A percentile compares a stretch with the other conserved stretches of the same genome.
These are phyloP conservation scores for Colletotrichum karsti DNA, from an alignment of 2,329 filamentous ascomycete species.

Conservation along the genomic window DNA sequence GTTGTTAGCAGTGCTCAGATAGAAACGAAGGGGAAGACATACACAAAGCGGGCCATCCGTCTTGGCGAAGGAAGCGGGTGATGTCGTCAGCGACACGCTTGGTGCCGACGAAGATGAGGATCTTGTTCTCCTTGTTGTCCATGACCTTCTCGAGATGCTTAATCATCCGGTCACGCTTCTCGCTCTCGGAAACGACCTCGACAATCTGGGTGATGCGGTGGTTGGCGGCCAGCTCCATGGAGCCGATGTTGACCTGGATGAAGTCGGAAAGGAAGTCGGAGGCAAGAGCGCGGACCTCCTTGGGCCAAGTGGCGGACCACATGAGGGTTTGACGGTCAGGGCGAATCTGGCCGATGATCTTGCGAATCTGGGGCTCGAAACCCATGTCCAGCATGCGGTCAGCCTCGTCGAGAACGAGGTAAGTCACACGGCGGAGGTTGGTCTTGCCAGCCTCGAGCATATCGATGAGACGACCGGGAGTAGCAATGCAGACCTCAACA, in stretches of 20 bases:
- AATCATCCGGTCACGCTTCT: constrained; percentile 97
- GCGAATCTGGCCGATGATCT: constrained; percentile 97
- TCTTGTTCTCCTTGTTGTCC: constrained; percentile 95
- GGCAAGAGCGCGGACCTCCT: constrained; percentile 94
- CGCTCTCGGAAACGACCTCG: constrained; percentile 93
- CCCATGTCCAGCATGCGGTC: constrained; percentile 99
- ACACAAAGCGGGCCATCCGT: constrained; percentile 97
- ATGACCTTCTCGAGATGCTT: constrained; percentile 98
- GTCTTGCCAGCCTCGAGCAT: constrained; percentile 99
- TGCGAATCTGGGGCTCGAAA: constrained; percentile 99
- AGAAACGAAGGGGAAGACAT: constrained; percentile 58
- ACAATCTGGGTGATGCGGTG: constrained; percentile 98
- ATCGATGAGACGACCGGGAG: constrained; percentile 95
- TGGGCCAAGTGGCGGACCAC: constrained; percentile 99
- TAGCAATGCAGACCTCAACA: constrained; percentile 98
- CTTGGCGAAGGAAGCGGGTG: constrained; percentile 94
- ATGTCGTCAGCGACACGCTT: constrained; percentile 99
- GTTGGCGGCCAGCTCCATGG: constrained; percentile 94
- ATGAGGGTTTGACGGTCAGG: constrained; percentile 99
- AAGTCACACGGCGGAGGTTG: constrained; percentile 96
- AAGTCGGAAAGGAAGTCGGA: constrained; percentile 93
- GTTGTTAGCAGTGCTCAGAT: constrained; percentile 42
- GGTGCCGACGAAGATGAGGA: constrained; percentile 90
- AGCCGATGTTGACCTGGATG: constrained; percentile 99
- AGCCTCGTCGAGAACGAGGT: constrained; percentile 97